Evolutionary conservation across 805 yeast species (phyloP).

Genomic region (Brettanomyces naardenensis): DNA sequence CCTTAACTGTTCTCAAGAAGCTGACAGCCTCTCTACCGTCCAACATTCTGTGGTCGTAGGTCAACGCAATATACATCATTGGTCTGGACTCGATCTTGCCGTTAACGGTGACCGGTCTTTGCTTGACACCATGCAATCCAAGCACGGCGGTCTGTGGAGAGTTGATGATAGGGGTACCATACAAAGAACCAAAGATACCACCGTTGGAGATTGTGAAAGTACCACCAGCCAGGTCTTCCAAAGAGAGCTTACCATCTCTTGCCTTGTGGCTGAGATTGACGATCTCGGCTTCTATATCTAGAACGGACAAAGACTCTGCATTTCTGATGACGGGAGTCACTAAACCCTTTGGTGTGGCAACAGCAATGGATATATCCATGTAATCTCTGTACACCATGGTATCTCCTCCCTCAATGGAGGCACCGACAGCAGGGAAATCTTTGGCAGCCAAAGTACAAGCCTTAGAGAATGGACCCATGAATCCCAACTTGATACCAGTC

Average conservation of each 20-base stretch:
- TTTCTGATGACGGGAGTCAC: conserved; percentile 98
- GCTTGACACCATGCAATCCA: conserved; percentile 95
- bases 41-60: conserved; percentile 95
- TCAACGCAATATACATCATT: conserved; percentile 98
- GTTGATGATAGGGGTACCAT: conserved; percentile 98
- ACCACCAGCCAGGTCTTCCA: conserved; percentile 99
- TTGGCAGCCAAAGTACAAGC: conserved; percentile 90
- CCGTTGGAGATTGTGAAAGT: conserved; percentile 98
- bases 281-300: conserved; percentile 88
- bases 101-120: conserved; percentile 93
- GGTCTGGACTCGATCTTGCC: conserved; percentile 97
- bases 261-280: conserved; percentile 80
- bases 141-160: conserved; percentile 97
- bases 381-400: conserved; percentile 95
- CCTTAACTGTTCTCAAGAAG: conserved; percentile 91
- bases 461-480: conserved; percentile 97
- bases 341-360: conserved; percentile 98
- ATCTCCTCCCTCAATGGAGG: conserved; percentile 85
- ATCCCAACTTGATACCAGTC: conserved; percentile 92
- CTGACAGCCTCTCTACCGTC: conserved; percentile 99
- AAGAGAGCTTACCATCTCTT: conserved; percentile 90
- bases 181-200: conserved; percentile 96
- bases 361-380: conserved; percentile 93
- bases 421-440: conserved; percentile 92
- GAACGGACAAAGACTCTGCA: conserved; percentile 81